Percentiles rank a stretch among this genome's conserved stretches.
Conservation (phyloP, 306 rosid species). For the Lathyrus tuberosus region DNA sequence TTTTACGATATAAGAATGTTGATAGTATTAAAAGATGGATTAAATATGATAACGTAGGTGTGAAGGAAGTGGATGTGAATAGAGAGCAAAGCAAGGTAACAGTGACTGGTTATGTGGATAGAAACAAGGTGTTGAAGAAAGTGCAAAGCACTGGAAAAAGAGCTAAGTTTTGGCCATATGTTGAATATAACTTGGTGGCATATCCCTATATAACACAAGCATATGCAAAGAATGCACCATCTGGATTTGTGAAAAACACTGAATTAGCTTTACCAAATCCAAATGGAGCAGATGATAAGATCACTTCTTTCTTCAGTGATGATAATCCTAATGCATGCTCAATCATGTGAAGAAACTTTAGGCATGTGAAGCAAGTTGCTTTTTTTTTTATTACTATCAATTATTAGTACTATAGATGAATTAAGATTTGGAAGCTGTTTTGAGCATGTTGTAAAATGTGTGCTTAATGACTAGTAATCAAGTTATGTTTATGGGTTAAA, state of each 20-base stretch:
- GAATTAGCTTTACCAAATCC: slow-evolving; percentile 60
- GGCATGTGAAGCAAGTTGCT: too few relatives aligned
- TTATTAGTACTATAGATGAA: background rate
- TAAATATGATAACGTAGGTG: slow-evolving; percentile 46
- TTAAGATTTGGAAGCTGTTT: background rate
- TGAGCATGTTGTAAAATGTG: background rate
- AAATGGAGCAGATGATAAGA: slow-evolving; percentile 64
- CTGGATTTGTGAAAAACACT: slow-evolving; percentile 74
- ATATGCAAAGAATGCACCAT: slow-evolving; percentile 87
- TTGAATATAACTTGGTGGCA: slow-evolving; percentile 84
- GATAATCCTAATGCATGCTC: slow-evolving; percentile 90
- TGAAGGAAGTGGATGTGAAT: slow-evolving; percentile 67
- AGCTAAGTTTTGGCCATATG: slow-evolving; percentile 94
- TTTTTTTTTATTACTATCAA: background rate
- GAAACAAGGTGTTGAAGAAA: slow-evolving; percentile 78
- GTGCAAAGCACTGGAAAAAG: slow-evolving; percentile 82
- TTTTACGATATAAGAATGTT: too few relatives aligned
- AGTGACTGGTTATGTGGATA: slow-evolving; percentile 76
- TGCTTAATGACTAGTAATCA: background rate
- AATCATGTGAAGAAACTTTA: slow-evolving; percentile 56
- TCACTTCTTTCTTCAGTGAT: slow-evolving; percentile 71
- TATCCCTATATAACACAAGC: slow-evolving; percentile 83
- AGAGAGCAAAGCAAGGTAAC: slow-evolving; percentile 79
- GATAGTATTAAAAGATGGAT: too few relatives aligned
- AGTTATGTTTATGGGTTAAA: slow-evolving; percentile 7